Base-by-base conservation (phyloP, 176 grass and related monocot genomes). In the Secale cereale region DNA sequence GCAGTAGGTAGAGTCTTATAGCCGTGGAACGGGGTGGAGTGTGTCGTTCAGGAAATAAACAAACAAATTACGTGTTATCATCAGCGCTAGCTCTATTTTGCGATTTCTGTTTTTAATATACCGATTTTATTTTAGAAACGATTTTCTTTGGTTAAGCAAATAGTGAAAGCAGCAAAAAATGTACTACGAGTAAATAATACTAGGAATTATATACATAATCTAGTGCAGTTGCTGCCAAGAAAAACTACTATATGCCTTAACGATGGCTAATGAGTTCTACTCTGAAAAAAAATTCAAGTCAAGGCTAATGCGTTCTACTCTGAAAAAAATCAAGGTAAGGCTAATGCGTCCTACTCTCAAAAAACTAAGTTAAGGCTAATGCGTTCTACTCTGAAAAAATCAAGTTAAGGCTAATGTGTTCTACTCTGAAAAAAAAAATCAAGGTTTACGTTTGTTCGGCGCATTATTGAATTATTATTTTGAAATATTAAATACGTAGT, bases 1-100 rank as follows among this genome's bases (percentile, higher is more conserved):
- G 81, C 81, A 85, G 81, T 81, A 65, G 81, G 85, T 91, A 77
- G 85, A 65, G 66, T 41, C 83, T 87, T 91, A 91, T 91, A 88
- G 81, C 85, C 57, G 2, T 8, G 8, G 41, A 73, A 31, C 9
- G 62, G 17, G 50, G 5, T 22, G 14, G 14, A 13, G 13, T 1
- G 22, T 12, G 8, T 11, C n/a, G 22, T 60, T 11, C 25, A n/a
- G 57, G n/a, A 60, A 56, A 56, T 56, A 8, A 22, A 56, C 19
- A 8, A 22, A 56, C 19, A 56, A 56, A 56, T 25, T 9, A 25
- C n/a, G 57, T 60, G 57, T 60, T 60, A 60, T 60, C 57, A 60
- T 56, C 36, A 72, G 25, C 37, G n/a, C 8, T 10, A 3, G 27
- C 41, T 72, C n/a, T 16, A 45, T 43, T 15, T 8, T 16, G 6